These are phyloP conservation scores for Peronospora belbahrii DNA, from an alignment of 352 stramenopile species.

Conservation along the genomic window DNA sequence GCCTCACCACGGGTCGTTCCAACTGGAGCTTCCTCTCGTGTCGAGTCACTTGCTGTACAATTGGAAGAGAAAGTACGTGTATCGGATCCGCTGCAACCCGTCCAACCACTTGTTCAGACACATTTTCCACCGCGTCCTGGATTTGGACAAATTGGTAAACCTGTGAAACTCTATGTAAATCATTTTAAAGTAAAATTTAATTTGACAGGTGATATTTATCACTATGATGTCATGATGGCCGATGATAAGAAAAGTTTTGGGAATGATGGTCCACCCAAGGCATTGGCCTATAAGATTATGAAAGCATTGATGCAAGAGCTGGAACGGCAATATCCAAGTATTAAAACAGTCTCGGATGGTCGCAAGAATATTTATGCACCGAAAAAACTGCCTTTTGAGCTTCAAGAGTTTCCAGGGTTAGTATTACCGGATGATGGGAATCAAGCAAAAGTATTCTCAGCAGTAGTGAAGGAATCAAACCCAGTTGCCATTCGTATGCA, in stretches of 20 bases:
- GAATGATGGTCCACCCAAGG: slow-evolving; percentile 48
- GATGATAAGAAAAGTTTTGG: slow-evolving; percentile 28
- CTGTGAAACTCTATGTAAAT: slow-evolving; percentile 47
- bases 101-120: slow-evolving; percentile 30
- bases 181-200: slow-evolving; percentile 57
- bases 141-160: slow-evolving; percentile 41
- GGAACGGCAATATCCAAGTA: slow-evolving; percentile 28
- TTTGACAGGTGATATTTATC: slow-evolving; percentile 43
- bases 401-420: slow-evolving; percentile 32
- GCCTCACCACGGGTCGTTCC: background rate
- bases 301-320: slow-evolving; percentile 31
- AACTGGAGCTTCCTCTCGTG: slow-evolving; percentile 2
- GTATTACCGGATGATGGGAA: slow-evolving; percentile 39
- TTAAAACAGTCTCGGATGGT: slow-evolving; percentile 39
- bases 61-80: slow-evolving; percentile 38
- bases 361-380: slow-evolving; percentile 56
- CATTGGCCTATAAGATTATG: slow-evolving; percentile 56
- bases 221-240: slow-evolving; percentile 66
- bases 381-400: slow-evolving; percentile 34
- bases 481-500: slow-evolving; percentile 57
- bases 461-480: slow-evolving; percentile 43
- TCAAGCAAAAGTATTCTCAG: slow-evolving; percentile 34
- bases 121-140: slow-evolving; percentile 46
- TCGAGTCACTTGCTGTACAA: slow-evolving; percentile 9
- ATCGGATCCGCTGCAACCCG: slow-evolving; percentile 13